phyloP scores from a whole-genome alignment of 371 early-diverging fungal genomes.

The Apophysomyces trapeziformis region DNA sequence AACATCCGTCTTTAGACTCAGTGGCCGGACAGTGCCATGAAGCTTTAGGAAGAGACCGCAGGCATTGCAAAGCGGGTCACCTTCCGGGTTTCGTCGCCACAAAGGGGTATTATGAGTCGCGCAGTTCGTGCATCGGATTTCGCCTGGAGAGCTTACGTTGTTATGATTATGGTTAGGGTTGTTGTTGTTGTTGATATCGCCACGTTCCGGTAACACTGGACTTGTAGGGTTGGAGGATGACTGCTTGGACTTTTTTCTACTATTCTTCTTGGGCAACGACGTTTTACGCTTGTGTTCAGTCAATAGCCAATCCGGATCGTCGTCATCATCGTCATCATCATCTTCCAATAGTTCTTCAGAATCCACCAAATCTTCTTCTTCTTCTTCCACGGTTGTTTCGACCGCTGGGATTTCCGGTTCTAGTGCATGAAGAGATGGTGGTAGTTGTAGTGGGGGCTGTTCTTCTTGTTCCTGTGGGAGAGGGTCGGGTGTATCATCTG shows the following conservation, averaged over 20 bases:
- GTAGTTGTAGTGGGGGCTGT: not conserved
- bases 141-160: not conserved
- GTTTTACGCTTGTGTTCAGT: conserved; percentile 3
- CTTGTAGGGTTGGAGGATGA: not conserved
- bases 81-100: conserved; percentile 27
- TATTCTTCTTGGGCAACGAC: not conserved
- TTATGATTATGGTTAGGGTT: too few species aligned
- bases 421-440: not conserved
- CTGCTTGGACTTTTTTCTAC: not conserved
- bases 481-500: not conserved
- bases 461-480: not conserved
- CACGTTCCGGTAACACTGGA: not conserved
- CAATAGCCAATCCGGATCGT: conserved; percentile 6
- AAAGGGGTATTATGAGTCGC: conserved; percentile 22
- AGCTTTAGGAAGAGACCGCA: conserved; percentile 28
- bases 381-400: not conserved
- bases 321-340: not conserved
- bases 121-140: conserved; percentile 15
- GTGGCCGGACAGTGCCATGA: conserved; percentile 25
- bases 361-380: not conserved
- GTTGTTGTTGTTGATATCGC: not conserved
- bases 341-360: conserved; percentile 10
- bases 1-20: conserved; percentile 28
- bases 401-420: not conserved
- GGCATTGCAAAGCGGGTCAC: conserved; percentile 26